phyloP scores from a whole-genome alignment of 1,139 yeast species.

The Magnusiomyces fungicola region DNA sequence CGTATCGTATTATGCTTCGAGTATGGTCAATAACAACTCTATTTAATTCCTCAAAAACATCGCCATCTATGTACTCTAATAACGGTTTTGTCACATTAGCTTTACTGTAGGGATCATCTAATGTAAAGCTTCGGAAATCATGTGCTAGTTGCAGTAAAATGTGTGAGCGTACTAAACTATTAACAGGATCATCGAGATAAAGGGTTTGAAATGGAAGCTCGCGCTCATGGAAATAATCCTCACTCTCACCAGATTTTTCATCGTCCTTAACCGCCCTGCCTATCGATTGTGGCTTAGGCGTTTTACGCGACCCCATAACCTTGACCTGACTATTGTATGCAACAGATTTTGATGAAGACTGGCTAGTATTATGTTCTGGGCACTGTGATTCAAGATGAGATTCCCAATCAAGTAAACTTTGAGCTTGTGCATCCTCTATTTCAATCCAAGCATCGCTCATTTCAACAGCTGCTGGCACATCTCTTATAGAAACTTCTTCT shows the following conservation, averaged over 20 bases:
- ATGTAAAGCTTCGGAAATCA: background rate
- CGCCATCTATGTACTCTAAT: slow-evolving; percentile 1
- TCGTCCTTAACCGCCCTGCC: background rate
- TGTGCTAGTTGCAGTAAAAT: background rate
- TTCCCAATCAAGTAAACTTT: slow-evolving; percentile 4
- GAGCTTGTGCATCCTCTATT: slow-evolving; percentile 43
- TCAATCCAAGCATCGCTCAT: slow-evolving; percentile 42
- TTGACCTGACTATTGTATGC: background rate
- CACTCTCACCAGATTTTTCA: background rate
- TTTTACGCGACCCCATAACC: background rate
- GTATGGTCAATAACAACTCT: slow-evolving; percentile 7
- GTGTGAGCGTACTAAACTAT: background rate
- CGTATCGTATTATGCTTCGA: slow-evolving; percentile 3
- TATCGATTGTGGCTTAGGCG: background rate
- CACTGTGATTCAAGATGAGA: slow-evolving; percentile 1
- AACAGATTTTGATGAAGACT: background rate
- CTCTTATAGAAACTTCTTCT: slow-evolving; percentile 32
- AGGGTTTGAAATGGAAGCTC: background rate
- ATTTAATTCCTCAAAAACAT: slow-evolving; percentile 5
- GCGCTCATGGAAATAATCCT: background rate
- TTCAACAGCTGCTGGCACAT: slow-evolving; percentile 49
- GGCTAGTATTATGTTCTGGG: background rate
- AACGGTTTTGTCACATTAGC: background rate
- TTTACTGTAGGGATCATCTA: background rate
- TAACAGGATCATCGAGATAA: background rate